Conservation (phyloP, 2,329 filamentous ascomycete species). For the Zymoseptoria brevis region DNA sequence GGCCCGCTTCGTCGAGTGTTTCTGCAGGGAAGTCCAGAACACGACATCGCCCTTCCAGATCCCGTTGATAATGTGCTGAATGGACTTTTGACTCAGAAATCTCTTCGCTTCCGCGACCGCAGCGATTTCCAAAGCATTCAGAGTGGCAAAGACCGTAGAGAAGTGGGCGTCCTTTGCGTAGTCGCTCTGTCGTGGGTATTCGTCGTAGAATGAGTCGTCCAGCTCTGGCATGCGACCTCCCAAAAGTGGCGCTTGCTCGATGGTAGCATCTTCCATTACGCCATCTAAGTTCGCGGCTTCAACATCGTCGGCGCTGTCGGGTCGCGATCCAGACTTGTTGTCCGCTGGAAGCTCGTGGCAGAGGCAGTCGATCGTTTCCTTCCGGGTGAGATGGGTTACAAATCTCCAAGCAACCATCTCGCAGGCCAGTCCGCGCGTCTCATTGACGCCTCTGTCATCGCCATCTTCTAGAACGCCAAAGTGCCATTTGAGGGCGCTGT, state of each 20-base stretch:
- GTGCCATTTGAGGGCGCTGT: constrained; percentile 66
- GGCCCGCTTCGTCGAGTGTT: constrained; percentile 65
- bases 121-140: constrained; percentile 84
- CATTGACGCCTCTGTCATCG: constrained; percentile 55
- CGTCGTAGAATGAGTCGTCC: constrained; percentile 21
- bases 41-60: constrained; percentile 83
- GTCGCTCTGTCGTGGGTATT: constrained; percentile 10
- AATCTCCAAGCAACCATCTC: constrained; percentile 71
- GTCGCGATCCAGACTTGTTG: constrained; percentile 9
- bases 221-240: constrained; percentile 6
- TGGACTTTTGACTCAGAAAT: constrained; percentile 70
- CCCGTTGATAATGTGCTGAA: constrained; percentile 75
- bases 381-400: constrained; percentile 60
- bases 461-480: constrained; percentile 55
- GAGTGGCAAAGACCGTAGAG: constrained; percentile 63
- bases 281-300: constrained; percentile 11
- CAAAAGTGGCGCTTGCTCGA: constrained; percentile 19
- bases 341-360: constrained; percentile 58
- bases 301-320: constrained; percentile 8
- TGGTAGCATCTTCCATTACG: constrained; percentile 6
- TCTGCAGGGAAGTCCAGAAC: constrained; percentile 74
- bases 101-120: constrained; percentile 74
- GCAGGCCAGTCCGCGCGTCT: constrained; percentile 63
- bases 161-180: constrained; percentile 15
- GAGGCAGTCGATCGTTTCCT: constrained; percentile 66